phyloP scores from a whole-genome alignment of 352 stramenopile genomes.

The Pythium guiyangense region DNA sequence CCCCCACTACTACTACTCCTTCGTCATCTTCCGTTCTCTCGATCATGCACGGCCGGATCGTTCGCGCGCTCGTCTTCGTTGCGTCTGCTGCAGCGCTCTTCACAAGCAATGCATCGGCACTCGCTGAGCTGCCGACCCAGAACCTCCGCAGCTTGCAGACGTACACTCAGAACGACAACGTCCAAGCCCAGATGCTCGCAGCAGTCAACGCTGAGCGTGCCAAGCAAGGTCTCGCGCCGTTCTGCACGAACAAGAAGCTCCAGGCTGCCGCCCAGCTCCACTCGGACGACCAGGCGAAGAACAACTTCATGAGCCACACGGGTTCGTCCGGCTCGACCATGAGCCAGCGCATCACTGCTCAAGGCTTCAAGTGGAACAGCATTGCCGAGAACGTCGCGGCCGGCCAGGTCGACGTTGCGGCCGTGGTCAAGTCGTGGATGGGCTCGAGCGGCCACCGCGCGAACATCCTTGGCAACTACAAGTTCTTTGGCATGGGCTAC shows the following conservation, averaged over 20 bases:
- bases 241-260: conserved; percentile 30
- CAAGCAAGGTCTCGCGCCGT: conserved; percentile 8
- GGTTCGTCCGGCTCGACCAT: conserved; percentile 21
- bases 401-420: conserved; percentile 12
- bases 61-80: too few relatives aligned
- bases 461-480: conserved; percentile 25
- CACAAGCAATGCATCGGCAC: too few relatives aligned
- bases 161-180: too few relatives aligned
- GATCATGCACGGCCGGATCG: too few relatives aligned
- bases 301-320: conserved; percentile 29
- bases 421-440: conserved; percentile 19
- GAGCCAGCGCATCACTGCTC: conserved; percentile 16
- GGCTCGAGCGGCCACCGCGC: conserved; percentile 12
- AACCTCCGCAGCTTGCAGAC: too few relatives aligned
- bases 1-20: too few relatives aligned
- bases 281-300: conserved; percentile 24
- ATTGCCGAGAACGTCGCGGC: conserved; percentile 21
- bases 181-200: conserved; percentile 21
- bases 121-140: too few relatives aligned
- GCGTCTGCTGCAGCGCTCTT: too few relatives aligned
- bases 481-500: conserved; percentile 34
- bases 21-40: too few relatives aligned
- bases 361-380: conserved; percentile 18
- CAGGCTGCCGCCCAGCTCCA: conserved; percentile 22
- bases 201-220: conserved; percentile 17